Base-by-base conservation (phyloP, 2,329 filamentous ascomycete genomes). In the Pseudonectria buxi region DNA sequence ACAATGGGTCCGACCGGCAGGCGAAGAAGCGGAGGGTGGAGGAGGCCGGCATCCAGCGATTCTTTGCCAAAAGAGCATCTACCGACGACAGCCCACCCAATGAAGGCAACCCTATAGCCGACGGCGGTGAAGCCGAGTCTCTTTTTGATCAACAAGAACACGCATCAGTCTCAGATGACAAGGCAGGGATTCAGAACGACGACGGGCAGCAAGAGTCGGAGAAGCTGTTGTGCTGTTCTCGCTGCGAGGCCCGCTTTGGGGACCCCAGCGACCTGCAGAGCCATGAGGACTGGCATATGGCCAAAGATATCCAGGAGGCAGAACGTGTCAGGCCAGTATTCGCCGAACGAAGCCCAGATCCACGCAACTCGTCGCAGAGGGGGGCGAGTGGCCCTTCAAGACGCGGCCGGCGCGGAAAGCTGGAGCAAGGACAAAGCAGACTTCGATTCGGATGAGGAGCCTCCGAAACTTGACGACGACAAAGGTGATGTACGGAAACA, bases 211-310 rank as follows among this genome's bases (percentile, higher is more conserved):
- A 62, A 47, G 51, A 56, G 50, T 58, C 61, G 44, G 57, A 53
- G 26, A 53, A 62, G 28, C 31, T 26, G 30, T 62, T 68, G 49
- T 50, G 59, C 27, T 94, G 87, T 58, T 56, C 67, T 32, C 76
- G 77, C 43, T 95, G 88, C 59, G 70, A 73, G 40, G 70, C 73
- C 50, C 55, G 58, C n/a, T 66, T 92, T 24, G 67, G 71, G 10
- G 65, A 69, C 26, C 55, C 66, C 16, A 75, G 81, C 37, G 72
- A 74, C 48, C 55, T 78, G 30, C 74, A 80, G 46, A 89, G 85
- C 61, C 92, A 98, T 58, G 71, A 82, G 35, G 92, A 98, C 59
- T 96, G 89, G 82, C 92, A 98, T 63, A 83, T 95, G 62, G 92
- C 92, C 30, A 86, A 85, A 62, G 84, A 90, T 49, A 70, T 98